Evolutionary conservation across 2,329 filamentous ascomycete genomes (phyloP).

Genomic region (Trichoderma gracile): DNA sequence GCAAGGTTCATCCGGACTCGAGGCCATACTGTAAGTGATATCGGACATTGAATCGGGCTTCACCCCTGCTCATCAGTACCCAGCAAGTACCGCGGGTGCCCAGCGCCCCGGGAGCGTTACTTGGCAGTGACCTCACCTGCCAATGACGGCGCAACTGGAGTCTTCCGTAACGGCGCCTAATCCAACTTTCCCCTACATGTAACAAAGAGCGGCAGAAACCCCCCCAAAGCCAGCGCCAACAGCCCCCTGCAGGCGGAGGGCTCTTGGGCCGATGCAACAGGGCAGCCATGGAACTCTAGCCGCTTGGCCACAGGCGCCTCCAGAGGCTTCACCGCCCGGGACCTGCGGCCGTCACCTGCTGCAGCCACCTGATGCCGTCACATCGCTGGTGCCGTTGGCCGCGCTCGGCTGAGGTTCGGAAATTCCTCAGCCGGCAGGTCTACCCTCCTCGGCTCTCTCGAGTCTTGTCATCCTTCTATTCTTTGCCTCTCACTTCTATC

Average conservation of each 20-base stretch:
- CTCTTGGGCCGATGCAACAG: not conserved
- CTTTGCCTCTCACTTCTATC: not conserved
- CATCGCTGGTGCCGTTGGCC: slow-evolving; percentile 11
- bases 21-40: not conserved
- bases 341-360: slow-evolving; percentile 23
- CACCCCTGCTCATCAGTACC: not conserved
- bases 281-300: not conserved
- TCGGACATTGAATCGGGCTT: not conserved
- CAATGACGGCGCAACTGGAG: not conserved
- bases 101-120: not conserved
- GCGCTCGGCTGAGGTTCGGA: slow-evolving; percentile 20
- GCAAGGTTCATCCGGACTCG: too few relatives aligned
- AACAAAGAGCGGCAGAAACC: too few relatives aligned
- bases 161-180: too few relatives aligned
- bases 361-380: slow-evolving; percentile 31
- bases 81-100: not conserved
- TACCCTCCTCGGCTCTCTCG: not conserved
- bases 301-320: not conserved
- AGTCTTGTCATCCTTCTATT: not conserved
- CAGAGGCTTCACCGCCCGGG: slow-evolving; percentile 11
- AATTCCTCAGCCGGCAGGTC: slow-evolving; percentile 13
- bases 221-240: not conserved
- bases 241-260: slow-evolving; percentile 6
- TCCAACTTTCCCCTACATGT: too few relatives aligned
- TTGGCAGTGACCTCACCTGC: not conserved